Conservation (phyloP, 148 eudicot species). For the Rhododendron ferrugineum region DNA sequence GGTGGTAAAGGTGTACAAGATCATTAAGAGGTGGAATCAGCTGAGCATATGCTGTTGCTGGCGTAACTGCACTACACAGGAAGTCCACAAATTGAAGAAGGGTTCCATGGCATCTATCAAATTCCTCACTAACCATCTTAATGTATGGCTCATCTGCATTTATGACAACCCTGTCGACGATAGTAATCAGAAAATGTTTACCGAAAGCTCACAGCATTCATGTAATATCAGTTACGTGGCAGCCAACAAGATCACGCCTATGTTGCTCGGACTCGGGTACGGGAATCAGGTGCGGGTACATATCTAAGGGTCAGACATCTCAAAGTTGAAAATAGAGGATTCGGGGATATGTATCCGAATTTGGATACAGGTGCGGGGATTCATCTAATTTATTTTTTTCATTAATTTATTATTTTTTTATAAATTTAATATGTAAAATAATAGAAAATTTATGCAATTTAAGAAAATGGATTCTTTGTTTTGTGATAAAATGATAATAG, state of each 20-base stretch:
- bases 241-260: background rate
- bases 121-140: slow-evolving; percentile 93
- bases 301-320: no score
- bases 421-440: no score
- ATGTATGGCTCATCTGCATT: slow-evolving; percentile 80
- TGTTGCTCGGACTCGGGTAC: no score
- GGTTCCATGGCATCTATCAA: slow-evolving; percentile 95
- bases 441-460: no score
- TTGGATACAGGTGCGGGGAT: no score
- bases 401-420: no score
- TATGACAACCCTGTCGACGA: slow-evolving; percentile 64
- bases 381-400: no score
- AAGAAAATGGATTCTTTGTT: no score
- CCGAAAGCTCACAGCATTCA: background rate
- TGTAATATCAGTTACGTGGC: background rate
- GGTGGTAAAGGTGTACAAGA: slow-evolving; percentile 77
- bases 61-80: slow-evolving; percentile 64
- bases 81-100: slow-evolving; percentile 98
- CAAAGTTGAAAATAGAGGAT: no score
- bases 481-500: no score
- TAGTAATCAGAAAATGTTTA: background rate
- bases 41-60: slow-evolving; percentile 67
- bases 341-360: no score
- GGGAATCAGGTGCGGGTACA: no score
- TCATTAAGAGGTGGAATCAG: slow-evolving; percentile 78